Percentiles rank a stretch among this genome's conserved stretches.
phyloP scores from a whole-genome alignment of 2,329 filamentous ascomycete species.

The Helminthosporium solani region DNA sequence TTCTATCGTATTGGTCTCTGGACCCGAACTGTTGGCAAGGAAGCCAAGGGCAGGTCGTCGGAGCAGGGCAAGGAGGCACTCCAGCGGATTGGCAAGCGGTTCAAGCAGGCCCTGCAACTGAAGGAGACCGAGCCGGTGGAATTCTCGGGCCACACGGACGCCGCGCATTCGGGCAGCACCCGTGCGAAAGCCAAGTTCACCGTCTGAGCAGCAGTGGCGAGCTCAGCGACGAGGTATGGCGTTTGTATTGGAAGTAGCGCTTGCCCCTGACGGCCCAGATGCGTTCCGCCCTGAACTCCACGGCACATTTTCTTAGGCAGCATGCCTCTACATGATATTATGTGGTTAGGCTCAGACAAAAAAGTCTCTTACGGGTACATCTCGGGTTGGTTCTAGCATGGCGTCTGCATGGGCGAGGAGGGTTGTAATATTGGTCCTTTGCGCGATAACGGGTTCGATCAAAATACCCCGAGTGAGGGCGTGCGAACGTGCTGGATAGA shows the following conservation, averaged over 20 bases:
- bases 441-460: constrained; percentile 22
- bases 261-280: too few species aligned
- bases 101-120: constrained; percentile 89
- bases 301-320: constrained; percentile 2
- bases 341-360: background rate
- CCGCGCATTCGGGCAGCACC: constrained; percentile 87
- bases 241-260: too few species aligned
- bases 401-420: constrained; percentile 42
- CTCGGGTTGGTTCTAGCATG: constrained; percentile 37
- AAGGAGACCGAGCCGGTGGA: constrained; percentile 77
- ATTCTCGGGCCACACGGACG: constrained; percentile 95
- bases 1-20: constrained; percentile 98
- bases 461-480: constrained; percentile 23
- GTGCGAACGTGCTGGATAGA: constrained; percentile 29
- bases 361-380: constrained; percentile 8
- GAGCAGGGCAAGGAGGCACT: constrained; percentile 87
- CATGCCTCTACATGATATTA: background rate
- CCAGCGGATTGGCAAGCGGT: constrained; percentile 78
- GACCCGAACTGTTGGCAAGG: constrained; percentile 91
- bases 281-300: background rate
- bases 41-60: constrained; percentile 71
- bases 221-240: background rate
- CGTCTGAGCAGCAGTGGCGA: constrained; percentile 61
- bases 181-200: constrained; percentile 92
- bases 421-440: constrained; percentile 32